phyloP scores from a whole-genome alignment of 139 green algal species.

The Coelastrella sp. region DNA sequence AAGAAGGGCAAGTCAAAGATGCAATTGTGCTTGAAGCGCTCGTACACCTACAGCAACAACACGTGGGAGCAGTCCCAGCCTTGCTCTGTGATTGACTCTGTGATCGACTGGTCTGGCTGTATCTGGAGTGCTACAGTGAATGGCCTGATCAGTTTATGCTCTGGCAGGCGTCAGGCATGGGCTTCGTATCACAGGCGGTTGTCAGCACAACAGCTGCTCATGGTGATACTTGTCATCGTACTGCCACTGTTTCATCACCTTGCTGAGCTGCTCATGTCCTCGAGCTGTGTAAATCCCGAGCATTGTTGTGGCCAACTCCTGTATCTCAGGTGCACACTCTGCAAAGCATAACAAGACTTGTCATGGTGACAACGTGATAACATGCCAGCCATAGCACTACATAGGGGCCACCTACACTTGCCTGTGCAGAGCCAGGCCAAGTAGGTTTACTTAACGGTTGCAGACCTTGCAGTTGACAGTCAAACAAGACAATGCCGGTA shows the following conservation, averaged over 20 bases:
- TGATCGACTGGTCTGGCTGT: neutral
- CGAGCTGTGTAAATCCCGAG: constrained; percentile 32
- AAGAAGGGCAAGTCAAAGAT: constrained; percentile 33
- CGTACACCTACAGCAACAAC: constrained; percentile 6
- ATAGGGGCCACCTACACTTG: too few species aligned
- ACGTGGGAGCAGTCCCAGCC: neutral
- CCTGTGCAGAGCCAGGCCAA: too few species aligned
- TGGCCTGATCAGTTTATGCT: neutral
- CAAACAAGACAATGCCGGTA: too few species aligned
- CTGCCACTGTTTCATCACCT: neutral
- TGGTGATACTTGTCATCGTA: neutral
- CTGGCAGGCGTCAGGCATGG: neutral
- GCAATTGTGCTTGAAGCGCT: constrained; percentile 40
- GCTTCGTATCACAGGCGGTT: neutral
- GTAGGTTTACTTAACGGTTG: too few species aligned
- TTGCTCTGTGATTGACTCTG: neutral
- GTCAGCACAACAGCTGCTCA: neutral
- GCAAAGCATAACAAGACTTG: neutral
- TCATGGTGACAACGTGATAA: too few species aligned
- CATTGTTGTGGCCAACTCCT: neutral
- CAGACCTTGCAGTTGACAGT: too few species aligned
- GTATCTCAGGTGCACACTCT: constrained; percentile 10
- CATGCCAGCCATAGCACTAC: too few species aligned
- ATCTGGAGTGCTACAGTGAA: neutral
- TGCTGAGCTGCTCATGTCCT: neutral